Percentiles rank a stretch among this genome's conserved stretches.
Evolutionary conservation across 2,329 filamentous ascomycete species (phyloP).

Genomic region (Trichophyton verrucosum): DNA sequence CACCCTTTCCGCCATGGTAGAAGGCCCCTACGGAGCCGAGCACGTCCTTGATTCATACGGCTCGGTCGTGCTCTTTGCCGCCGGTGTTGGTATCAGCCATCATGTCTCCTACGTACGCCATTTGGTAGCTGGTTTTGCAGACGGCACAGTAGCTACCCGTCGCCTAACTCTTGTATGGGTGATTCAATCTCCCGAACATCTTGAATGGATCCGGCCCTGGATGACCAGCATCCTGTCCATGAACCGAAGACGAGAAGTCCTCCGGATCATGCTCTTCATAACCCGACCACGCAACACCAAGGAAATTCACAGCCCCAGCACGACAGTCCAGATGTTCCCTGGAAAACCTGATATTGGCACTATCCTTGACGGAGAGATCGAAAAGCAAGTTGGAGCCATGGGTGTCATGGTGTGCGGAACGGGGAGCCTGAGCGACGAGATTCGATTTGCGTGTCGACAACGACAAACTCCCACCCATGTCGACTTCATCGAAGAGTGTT

Average conservation of each 20-base stretch:
- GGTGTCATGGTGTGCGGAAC: constrained; percentile 71
- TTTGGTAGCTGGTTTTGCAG: constrained; percentile 55
- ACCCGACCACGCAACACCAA: constrained; percentile 75
- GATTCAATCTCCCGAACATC: constrained; percentile 73
- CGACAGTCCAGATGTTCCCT: constrained; percentile 81
- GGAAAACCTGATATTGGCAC: constrained; percentile 73
- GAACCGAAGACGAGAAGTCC: constrained; percentile 65
- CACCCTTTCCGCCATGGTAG: constrained; percentile 59
- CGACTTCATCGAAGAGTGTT: constrained; percentile 67
- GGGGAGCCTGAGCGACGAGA: constrained; percentile 62
- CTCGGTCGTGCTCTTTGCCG: constrained; percentile 79
- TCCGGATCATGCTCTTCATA: constrained; percentile 80
- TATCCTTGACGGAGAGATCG: constrained; percentile 69
- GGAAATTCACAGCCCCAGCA: constrained; percentile 63
- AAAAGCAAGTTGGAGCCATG: constrained; percentile 76
- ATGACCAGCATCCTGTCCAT: constrained; percentile 65
- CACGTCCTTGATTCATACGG: constrained; percentile 86
- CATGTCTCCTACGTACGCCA: constrained; percentile 80
- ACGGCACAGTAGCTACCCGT: constrained; percentile 64
- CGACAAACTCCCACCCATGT: constrained; percentile 51
- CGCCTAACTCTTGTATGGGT: constrained; percentile 82
- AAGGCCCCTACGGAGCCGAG: constrained; percentile 78
- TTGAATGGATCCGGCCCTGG: constrained; percentile 90
- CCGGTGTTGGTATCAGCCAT: constrained; percentile 89
- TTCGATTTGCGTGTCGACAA: constrained; percentile 54